Percentiles rank a stretch among this genome's conserved stretches.
Conservation (phyloP, 2,329 filamentous ascomycete species). For the Sarocladiaceae sp. region DNA sequence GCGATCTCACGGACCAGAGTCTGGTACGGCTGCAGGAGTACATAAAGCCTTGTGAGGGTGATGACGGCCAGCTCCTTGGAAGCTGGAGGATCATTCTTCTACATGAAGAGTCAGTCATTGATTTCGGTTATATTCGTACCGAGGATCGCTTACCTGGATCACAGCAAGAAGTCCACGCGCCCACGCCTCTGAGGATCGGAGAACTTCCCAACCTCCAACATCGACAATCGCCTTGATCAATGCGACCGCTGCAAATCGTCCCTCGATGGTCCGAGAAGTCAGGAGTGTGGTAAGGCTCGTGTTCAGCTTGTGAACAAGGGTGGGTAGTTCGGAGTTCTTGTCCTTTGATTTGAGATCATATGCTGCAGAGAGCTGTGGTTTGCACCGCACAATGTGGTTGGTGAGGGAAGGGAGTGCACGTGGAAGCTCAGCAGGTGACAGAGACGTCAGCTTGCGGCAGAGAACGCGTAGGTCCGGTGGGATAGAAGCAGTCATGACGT, state of each 20-base stretch:
- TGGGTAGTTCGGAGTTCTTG: constrained; percentile 57
- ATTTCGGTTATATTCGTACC: background rate
- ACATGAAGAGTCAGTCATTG: constrained; percentile 16
- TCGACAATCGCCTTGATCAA: constrained; percentile 80
- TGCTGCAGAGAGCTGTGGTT: constrained; percentile 57
- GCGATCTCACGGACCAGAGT: constrained; percentile 84
- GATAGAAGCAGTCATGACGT: constrained; percentile 28
- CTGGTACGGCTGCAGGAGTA: constrained; percentile 74
- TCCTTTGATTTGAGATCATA: constrained; percentile 58
- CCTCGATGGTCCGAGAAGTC: constrained; percentile 69
- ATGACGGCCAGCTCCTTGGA: constrained; percentile 75
- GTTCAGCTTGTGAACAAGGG: constrained; percentile 78
- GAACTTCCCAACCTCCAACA: constrained; percentile 76
- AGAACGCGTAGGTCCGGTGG: constrained; percentile 60
- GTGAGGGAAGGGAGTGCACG: constrained; percentile 67
- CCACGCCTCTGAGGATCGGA: constrained; percentile 72
- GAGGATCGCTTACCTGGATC: constrained; percentile 52
- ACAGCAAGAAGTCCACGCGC: constrained; percentile 71
- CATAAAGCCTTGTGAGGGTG: constrained; percentile 77
- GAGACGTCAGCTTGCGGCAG: constrained; percentile 66
- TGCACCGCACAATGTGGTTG: constrained; percentile 53
- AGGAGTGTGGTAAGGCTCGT: constrained; percentile 74
- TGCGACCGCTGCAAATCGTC: constrained; percentile 72
- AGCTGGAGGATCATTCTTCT: constrained; percentile 74
- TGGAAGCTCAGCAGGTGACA: constrained; percentile 69